Evolutionary conservation across 176 grass and related monocot genomes (phyloP).

Genomic region (Musa schizocarpa): DNA sequence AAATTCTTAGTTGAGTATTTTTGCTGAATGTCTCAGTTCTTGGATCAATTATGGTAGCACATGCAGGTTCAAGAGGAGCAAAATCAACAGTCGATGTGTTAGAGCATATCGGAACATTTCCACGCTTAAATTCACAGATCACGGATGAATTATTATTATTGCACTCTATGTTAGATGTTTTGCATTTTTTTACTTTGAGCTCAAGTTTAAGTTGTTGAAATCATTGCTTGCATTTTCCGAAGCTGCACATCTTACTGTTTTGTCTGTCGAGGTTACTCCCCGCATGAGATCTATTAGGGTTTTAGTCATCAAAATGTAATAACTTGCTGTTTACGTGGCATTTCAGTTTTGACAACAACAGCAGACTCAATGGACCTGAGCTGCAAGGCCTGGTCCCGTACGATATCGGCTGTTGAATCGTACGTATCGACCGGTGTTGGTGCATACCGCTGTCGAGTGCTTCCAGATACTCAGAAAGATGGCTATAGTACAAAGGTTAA

Average conservation of each 20-base stretch:
- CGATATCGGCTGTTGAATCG: slow-evolving; percentile 67
- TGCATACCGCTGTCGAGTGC: background rate
- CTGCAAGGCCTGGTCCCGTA: slow-evolving; percentile 79
- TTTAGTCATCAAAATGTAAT: background rate
- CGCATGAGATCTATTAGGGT: background rate
- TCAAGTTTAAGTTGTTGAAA: background rate
- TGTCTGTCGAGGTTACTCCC: too few species aligned
- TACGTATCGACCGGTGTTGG: background rate
- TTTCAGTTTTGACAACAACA: slow-evolving; percentile 90
- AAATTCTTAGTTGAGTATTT: too few species aligned
- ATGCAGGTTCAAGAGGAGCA: too few species aligned
- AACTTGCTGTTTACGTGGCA: background rate
- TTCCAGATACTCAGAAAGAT: background rate
- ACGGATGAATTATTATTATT: too few species aligned
- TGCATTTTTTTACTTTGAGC: too few species aligned
- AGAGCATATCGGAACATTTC: too few species aligned
- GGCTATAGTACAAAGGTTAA: background rate
- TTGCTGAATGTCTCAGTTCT: too few species aligned
- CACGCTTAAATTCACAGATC: too few species aligned
- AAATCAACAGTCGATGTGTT: too few species aligned
- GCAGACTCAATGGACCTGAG: slow-evolving; percentile 87
- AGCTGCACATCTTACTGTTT: background rate
- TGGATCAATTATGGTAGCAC: too few species aligned
- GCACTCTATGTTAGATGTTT: too few species aligned
- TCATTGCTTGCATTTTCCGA: background rate